A percentile compares a stretch with the other conserved stretches of the same genome.
Evolutionary conservation across 768 basidiomycete species (phyloP).

Genomic region (Naganishia friedmannii): DNA sequence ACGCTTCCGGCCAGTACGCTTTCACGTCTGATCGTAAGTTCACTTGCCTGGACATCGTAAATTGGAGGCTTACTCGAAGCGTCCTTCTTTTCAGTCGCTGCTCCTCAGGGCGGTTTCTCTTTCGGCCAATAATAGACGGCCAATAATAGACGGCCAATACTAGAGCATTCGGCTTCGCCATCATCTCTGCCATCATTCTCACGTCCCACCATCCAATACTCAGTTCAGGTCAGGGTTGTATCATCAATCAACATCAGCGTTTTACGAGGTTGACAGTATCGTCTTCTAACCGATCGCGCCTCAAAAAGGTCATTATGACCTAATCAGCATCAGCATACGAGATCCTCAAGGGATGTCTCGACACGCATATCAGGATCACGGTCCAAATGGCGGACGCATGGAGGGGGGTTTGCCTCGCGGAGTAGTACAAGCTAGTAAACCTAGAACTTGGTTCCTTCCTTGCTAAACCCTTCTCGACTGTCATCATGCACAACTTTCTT

Average conservation of each 20-base stretch:
- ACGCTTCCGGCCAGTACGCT: slow-evolving; percentile 55
- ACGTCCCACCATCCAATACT: background rate
- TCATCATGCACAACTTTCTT: background rate
- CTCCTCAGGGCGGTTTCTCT: slow-evolving; percentile 92
- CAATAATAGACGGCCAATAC: slow-evolving; percentile 53
- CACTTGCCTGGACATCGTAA: slow-evolving; percentile 55
- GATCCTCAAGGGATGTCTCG: slow-evolving; percentile 32
- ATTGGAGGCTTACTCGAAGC: slow-evolving; percentile 48
- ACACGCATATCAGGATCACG: slow-evolving; percentile 10
- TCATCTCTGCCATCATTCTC: background rate
- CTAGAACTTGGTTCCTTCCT: background rate
- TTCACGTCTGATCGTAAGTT: slow-evolving; percentile 50
- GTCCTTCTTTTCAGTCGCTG: slow-evolving; percentile 62
- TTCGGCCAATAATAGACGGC: slow-evolving; percentile 64
- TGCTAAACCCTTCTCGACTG: background rate
- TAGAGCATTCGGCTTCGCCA: background rate
- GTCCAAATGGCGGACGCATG: background rate
- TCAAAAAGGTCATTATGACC: slow-evolving; percentile 18
- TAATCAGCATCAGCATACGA: slow-evolving; percentile 26
- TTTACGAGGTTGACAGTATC: slow-evolving; percentile 9
- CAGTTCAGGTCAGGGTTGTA: slow-evolving; percentile 18
- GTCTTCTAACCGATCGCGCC: background rate
- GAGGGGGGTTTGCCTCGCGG: too few relatives aligned
- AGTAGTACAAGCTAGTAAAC: background rate
- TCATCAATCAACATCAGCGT: slow-evolving; percentile 13